A percentile compares a stretch with the other conserved stretches of the same genome.
Conservation (phyloP, 2,329 filamentous ascomycete genomes). For the Akanthomyces muscarius region DNA sequence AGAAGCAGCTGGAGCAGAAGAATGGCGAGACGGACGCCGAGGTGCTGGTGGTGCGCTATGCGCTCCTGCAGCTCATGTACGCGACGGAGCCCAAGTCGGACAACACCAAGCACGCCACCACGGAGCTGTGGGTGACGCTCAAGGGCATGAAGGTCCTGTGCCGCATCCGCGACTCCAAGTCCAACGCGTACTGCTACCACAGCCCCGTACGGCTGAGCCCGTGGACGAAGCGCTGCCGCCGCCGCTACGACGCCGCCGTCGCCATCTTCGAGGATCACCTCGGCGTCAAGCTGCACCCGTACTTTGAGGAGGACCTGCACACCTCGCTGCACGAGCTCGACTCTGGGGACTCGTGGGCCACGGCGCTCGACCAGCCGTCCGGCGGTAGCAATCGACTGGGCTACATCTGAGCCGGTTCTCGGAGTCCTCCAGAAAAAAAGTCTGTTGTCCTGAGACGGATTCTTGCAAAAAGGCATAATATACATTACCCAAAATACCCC, state of each 20-base stretch:
- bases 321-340: conserved; percentile 36
- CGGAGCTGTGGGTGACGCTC: conserved; percentile 36
- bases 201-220: conserved; percentile 42
- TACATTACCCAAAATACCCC: neutral
- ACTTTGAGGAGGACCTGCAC: conserved; percentile 44
- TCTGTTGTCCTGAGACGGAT: neutral
- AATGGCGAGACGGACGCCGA: conserved; percentile 33
- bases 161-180: conserved; percentile 34
- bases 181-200: conserved; percentile 41
- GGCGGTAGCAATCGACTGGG: neutral
- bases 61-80: conserved; percentile 38
- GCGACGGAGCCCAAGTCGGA: conserved; percentile 32
- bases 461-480: neutral
- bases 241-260: conserved; percentile 37
- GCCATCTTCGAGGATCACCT: conserved; percentile 37
- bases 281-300: conserved; percentile 35
- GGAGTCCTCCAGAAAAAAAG: neutral
- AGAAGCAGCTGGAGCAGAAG: conserved; percentile 34
- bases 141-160: conserved; percentile 34
- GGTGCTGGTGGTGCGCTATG: conserved; percentile 37
- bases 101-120: conserved; percentile 32
- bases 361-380: conserved; percentile 19
- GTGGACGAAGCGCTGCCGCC: conserved; percentile 40
- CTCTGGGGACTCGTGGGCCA: conserved; percentile 35
- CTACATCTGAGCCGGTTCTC: conserved; percentile 8